Evolutionary conservation across 495 filamentous ascomycete genomes (phyloP), one percentile per base, ranked within the genome.

Genomic region (Penicillium lividum): DNA sequence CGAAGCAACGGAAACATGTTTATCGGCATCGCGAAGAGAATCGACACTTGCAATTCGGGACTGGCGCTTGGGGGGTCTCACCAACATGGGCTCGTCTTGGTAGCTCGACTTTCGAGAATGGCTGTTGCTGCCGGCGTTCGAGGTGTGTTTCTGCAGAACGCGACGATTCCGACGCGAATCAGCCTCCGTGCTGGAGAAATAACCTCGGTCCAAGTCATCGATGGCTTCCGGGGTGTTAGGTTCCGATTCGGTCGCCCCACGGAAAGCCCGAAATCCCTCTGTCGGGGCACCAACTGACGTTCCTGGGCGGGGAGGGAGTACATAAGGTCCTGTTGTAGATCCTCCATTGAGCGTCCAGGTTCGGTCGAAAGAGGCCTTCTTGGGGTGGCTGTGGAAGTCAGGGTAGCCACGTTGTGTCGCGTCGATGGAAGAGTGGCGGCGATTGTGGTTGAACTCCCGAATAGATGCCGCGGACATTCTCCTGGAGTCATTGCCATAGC

Each of bases 101-200:
- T 91, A 87, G 64, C 87, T 92, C 29, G 86, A 83, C 57, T 89
- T 86, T 38, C 81, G 77, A 31, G 84, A 83, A 72, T 87, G 84
- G 49, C 59, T 72, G 29, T 77, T 69, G 53, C 79, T 79, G 9
- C 70, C 73, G 36, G 71, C 70, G 27, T 70, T 66, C 25, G 83
- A 84, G 56, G 87, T 85, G 51, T 89, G 86, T 75, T 97, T 98
- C 67, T 88, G 85, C 60, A 96, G 75, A 51, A 93, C 81, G 67
- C 92, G 94, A 50, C 90, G 83, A 44, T 76, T 80, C 59, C 74
- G 78, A 49, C 86, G 84, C n/a, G 80, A 76, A 56, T 97, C 91
- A 7, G 84, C 76, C 65, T 98, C 94, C 9, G 89, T 87, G 6
- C 92, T 91, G 2, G 94, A 98, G 68, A 97, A 96, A 71, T 98